These are phyloP conservation scores for Chlamydomonas eustigma DNA, from an alignment of 139 green algal species.

Conservation along the genomic window DNA sequence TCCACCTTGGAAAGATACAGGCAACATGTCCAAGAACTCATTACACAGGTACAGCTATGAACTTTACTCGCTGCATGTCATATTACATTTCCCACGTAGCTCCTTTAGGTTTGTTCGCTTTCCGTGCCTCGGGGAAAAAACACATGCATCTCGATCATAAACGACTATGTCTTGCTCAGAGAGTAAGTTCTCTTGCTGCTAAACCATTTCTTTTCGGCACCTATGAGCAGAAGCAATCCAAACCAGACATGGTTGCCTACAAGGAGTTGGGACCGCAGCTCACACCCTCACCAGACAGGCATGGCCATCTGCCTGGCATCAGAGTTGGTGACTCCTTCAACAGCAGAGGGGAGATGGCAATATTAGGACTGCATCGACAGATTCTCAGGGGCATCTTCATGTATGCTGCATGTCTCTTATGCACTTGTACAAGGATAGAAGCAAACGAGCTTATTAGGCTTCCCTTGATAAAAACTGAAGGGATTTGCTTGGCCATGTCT, in stretches of 20 bases:
- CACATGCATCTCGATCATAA: too few relatives aligned
- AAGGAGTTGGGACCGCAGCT: not conserved
- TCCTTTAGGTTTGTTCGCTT: too few relatives aligned
- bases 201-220: not conserved
- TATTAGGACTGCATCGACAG: conserved; percentile 30
- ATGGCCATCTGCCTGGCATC: conserved; percentile 45
- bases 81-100: too few relatives aligned
- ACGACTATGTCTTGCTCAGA: too few relatives aligned
- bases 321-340: conserved; percentile 33
- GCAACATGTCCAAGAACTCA: too few relatives aligned
- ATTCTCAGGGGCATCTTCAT: conserved; percentile 43
- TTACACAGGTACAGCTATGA: too few relatives aligned
- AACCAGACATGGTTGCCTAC: not conserved
- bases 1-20: too few relatives aligned
- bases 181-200: too few relatives aligned
- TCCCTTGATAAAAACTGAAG: not conserved
- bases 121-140: too few relatives aligned
- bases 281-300: not conserved
- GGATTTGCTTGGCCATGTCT: too few relatives aligned
- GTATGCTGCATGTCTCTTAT: not conserved
- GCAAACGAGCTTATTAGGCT: not conserved
- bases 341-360: conserved; percentile 29
- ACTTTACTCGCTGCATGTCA: too few relatives aligned
- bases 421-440: not conserved
- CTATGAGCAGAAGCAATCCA: not conserved